Evolutionary conservation across 345 rosid species (phyloP).

Genomic region (Gossypium rotundifolium): DNA sequence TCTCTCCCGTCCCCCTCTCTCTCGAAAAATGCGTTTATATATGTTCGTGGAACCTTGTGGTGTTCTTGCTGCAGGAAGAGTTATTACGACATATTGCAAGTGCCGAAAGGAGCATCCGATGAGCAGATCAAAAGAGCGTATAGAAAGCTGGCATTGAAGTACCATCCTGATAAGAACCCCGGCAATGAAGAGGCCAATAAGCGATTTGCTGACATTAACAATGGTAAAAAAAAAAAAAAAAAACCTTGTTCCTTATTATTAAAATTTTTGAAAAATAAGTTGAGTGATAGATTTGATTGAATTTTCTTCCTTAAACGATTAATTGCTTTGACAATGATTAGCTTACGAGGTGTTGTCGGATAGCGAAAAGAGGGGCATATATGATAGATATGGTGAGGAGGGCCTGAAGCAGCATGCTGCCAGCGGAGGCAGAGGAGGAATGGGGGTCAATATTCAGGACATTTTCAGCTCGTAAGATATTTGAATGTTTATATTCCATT

Average conservation of each 20-base stretch:
- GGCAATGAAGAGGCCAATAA: slow-evolving; percentile 95
- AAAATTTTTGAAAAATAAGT: background rate
- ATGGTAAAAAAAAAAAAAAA: slow-evolving; percentile 40
- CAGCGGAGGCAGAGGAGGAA: slow-evolving; percentile 74
- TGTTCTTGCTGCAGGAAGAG: slow-evolving; percentile 55
- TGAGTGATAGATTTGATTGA: background rate
- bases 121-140: slow-evolving; percentile 99
- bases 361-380: slow-evolving; percentile 74
- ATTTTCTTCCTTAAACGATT: background rate
- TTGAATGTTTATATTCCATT: background rate
- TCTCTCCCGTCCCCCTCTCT: background rate
- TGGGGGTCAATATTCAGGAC: slow-evolving; percentile 61
- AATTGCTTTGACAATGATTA: slow-evolving; percentile 17
- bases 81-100: slow-evolving; percentile 90
- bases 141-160: slow-evolving; percentile 93
- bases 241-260: background rate
- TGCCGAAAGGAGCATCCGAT: slow-evolving; percentile 85
- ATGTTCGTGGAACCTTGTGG: background rate
- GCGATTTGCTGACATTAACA: slow-evolving; percentile 85
- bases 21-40: background rate
- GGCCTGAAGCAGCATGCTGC: slow-evolving; percentile 94
- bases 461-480: slow-evolving; percentile 48
- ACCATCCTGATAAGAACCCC: slow-evolving; percentile 98
- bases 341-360: slow-evolving; percentile 97
- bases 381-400: slow-evolving; percentile 89